Conservation (phyloP, 2,329 filamentous ascomycete genomes). For the Sarocladium kiliense region DNA sequence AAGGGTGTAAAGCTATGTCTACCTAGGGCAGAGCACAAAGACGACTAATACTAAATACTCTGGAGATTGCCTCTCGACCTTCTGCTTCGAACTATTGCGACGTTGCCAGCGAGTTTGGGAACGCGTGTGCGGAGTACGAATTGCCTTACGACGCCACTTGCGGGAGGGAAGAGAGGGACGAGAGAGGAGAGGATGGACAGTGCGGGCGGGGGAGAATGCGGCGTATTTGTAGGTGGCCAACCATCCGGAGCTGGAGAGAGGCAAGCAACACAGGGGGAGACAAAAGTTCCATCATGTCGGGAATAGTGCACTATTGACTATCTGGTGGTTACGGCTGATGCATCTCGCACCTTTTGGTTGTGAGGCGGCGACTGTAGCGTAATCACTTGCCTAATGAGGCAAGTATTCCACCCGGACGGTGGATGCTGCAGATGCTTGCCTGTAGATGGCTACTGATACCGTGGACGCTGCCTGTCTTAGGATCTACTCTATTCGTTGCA, state of each 20-base stretch:
- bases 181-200: neutral
- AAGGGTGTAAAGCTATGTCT: neutral
- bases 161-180: neutral
- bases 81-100: no score
- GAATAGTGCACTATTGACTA: neutral
- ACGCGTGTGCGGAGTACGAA: conserved; percentile 3
- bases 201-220: neutral
- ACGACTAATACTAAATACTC: neutral
- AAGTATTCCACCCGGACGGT: neutral
- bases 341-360: no score
- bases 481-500: no score
- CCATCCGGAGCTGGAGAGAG: no score
- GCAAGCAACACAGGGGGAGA: neutral
- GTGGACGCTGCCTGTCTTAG: no score
- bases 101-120: neutral
- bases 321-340: no score
- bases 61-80: no score
- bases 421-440: neutral
- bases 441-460: no score
- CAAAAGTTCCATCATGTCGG: neutral
- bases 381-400: neutral
- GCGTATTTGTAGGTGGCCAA: neutral
- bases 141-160: neutral
- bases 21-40: no score
- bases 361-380: no score